Conservation (phyloP, 108 stramenopile species). For the Cyclostephanos tholiformis region DNA sequence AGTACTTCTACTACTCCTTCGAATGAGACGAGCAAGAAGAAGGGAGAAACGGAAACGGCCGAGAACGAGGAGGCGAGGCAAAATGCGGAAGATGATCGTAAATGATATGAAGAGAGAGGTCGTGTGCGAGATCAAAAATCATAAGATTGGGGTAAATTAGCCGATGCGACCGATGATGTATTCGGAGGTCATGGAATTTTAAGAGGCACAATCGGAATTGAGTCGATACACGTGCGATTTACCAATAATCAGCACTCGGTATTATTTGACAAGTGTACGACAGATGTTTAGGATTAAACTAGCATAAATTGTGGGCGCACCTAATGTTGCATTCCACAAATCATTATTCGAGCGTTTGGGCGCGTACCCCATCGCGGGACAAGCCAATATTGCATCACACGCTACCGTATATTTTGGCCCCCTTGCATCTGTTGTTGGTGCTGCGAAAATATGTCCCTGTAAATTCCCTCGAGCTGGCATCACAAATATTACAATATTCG, state of each 20-base stretch:
- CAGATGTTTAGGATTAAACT: too few relatives aligned
- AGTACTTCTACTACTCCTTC: neutral
- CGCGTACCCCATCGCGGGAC: neutral
- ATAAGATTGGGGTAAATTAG: neutral
- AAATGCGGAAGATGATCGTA: neutral
- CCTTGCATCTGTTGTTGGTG: neutral
- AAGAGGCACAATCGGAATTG: neutral
- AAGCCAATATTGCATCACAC: neutral
- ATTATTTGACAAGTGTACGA: too few relatives aligned
- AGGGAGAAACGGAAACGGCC: neutral
- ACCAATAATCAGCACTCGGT: too few relatives aligned
- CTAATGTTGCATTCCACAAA: neutral
- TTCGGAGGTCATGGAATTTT: neutral
- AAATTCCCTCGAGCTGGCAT: slow-evolving; percentile 16
- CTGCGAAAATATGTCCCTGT: slow-evolving; percentile 9
- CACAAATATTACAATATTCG: slow-evolving; percentile 25
- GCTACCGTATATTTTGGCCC: neutral
- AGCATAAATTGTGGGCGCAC: neutral
- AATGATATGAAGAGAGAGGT: neutral
- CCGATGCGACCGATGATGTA: neutral
- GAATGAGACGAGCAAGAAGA: neutral
- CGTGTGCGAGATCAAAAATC: neutral
- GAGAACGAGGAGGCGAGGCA: neutral
- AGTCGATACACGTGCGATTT: too few relatives aligned
- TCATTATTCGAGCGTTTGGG: neutral